These are phyloP conservation scores for Butyriboletus appendiculatus DNA, from an alignment of 1,284 basidiomycete genomes.

Conservation along the genomic window DNA sequence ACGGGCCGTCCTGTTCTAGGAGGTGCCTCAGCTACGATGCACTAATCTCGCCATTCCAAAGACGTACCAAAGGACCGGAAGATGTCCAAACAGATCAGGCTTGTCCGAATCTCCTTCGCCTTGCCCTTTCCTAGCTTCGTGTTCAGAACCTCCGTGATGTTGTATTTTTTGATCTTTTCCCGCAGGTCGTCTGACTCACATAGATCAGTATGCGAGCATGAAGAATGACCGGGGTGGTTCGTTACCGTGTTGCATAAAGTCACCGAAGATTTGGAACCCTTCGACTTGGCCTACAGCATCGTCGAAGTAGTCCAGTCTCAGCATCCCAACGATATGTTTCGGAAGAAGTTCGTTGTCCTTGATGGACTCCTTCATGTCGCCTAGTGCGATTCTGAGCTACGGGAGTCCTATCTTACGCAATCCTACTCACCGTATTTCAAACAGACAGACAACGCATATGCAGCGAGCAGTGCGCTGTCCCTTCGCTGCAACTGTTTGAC, in stretches of 20 bases:
- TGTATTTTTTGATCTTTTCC: constrained; percentile 7
- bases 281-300: constrained; percentile 28
- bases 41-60: neutral
- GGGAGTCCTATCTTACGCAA: accelerated
- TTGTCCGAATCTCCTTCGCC: constrained; percentile 20
- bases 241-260: constrained; percentile 26
- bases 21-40: neutral
- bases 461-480: constrained; percentile 10
- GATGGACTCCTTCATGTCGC: constrained; percentile 18
- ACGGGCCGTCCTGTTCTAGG: constrained; percentile 6
- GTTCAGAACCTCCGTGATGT: constrained; percentile 19
- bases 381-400: constrained; percentile 4
- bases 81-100: constrained; percentile 29
- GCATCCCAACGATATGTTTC: constrained; percentile 22
- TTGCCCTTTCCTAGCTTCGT: constrained; percentile 16
- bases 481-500: constrained; percentile 13
- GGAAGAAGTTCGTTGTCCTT: constrained; percentile 8
- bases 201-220: neutral
- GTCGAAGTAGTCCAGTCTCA: constrained; percentile 28
- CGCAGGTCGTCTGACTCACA: constrained; percentile 18
- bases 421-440: constrained; percentile 17
- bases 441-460: constrained; percentile 18
- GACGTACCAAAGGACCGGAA: constrained; percentile 18
- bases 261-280: constrained; percentile 30
- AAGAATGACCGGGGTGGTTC: too few species aligned